Evolutionary conservation across 1,284 basidiomycete genomes (phyloP).

Genomic region (Ceratorhiza oryzae-sativae): DNA sequence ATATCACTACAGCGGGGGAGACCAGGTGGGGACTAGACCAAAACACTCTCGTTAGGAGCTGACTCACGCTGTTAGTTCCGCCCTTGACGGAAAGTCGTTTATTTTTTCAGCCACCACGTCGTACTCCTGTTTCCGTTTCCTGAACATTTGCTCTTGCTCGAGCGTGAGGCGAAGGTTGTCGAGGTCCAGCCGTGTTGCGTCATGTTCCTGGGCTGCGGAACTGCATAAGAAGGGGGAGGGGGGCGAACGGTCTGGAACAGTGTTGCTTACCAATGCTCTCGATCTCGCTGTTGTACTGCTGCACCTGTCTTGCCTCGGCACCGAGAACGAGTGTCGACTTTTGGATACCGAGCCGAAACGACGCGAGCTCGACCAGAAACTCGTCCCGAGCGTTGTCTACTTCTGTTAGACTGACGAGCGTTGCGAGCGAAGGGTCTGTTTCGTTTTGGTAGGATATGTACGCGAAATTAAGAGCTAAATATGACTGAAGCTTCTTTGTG

Average conservation of each 20-base stretch:
- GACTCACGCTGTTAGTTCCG: constrained; percentile 71
- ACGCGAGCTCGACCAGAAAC: constrained; percentile 74
- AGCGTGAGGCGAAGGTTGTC: constrained; percentile 73
- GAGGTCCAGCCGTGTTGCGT: constrained; percentile 68
- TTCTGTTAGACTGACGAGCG: constrained; percentile 49
- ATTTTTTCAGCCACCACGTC: constrained; percentile 81
- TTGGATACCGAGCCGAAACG: constrained; percentile 73
- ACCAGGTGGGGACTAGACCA: background rate
- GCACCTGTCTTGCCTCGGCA: constrained; percentile 79
- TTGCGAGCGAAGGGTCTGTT: constrained; percentile 61
- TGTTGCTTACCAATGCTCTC: constrained; percentile 69
- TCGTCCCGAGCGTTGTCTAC: constrained; percentile 76
- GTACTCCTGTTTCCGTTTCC: constrained; percentile 81
- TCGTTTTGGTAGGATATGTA: constrained; percentile 58
- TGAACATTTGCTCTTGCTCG: constrained; percentile 76
- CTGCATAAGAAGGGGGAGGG: constrained; percentile 38
- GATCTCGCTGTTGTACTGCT: constrained; percentile 75
- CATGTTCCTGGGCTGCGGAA: constrained; percentile 69
- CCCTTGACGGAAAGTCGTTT: constrained; percentile 74
- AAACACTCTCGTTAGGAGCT: background rate
- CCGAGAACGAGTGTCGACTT: constrained; percentile 81
- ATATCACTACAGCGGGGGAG: constrained; percentile 61
- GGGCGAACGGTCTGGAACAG: constrained; percentile 36
- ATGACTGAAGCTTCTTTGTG: constrained; percentile 55
- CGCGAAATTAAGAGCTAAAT: constrained; percentile 62